Evolutionary conservation across 352 stramenopile species (phyloP), one percentile per base, ranked within the genome.

Genomic region (Globisporangium paroecandrum): DNA sequence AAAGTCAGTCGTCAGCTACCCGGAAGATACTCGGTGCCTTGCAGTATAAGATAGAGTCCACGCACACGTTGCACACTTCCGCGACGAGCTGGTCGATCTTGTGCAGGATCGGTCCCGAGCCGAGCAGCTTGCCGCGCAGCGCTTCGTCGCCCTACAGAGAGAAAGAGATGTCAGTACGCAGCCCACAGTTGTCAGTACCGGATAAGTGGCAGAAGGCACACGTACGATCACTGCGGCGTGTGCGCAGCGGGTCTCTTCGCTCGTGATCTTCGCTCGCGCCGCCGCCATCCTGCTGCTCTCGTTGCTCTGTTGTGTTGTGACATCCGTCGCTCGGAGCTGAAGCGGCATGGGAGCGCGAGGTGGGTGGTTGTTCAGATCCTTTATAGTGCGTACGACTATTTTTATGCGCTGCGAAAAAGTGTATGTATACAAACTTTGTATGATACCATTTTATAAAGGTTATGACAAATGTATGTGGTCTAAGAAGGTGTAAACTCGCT

Each of bases 31-130:
- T 22, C 10, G 9, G 6, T 18, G 22, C 9, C 22, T 3, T 9
- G 9, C 3, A 38, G 27, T 13, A 8, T 13, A 10, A 36, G 24
- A 2, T 4, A 32, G 27, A 7, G 20, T 15, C 12, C 34, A 65
- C 65, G 58, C 29, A 70, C 65, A 70, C 67, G 49, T 51, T 54
- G 54, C 67, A 69, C 24, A 82, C 74, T 53, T 74, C 71, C 13
- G 77, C 73, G 8, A 71, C 75, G 51, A 87, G 72, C 38, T 74
- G 72, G 61, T 85, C 77, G 58, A 87, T 77, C 62, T 77, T 76
- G 66, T 83, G 77, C 58, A 88, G 66, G 41, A 88, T 76, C 29
- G 76, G 79, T 2, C 79, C 79, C 13, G 79, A 81, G 36, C 79
- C 77, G 8, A 88, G 69, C 62, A 80, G 25, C 53, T 84, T 81